Conservation (phyloP, 805 yeast genomes). For the Pichia kluyveri region DNA sequence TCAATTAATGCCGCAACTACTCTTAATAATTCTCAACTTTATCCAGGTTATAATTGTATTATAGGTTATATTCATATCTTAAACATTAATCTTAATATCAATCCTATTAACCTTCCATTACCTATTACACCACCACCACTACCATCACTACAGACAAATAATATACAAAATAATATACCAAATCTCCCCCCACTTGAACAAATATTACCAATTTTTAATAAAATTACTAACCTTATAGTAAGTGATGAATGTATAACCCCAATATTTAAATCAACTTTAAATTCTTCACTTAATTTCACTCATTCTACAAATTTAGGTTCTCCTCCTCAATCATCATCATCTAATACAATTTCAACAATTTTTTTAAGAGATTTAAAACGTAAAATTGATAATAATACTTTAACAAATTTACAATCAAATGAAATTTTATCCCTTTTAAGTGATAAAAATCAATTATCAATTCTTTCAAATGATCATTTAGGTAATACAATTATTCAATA, state of each 20-base stretch:
- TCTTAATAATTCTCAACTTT: conserved; percentile 74
- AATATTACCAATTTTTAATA: conserved; percentile 17
- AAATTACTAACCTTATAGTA: conserved; percentile 30
- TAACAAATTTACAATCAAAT: conserved; percentile 60
- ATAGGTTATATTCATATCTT: background rate
- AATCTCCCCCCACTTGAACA: background rate
- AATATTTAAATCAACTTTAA: background rate
- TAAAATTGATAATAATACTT: conserved; percentile 44
- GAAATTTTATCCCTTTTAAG: conserved; percentile 55
- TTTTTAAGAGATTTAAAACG: conserved; percentile 81
- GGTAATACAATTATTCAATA: conserved; percentile 96
- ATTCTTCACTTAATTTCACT: background rate
- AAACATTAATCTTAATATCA: background rate
- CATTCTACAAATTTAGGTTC: background rate
- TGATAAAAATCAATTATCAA: conserved; percentile 84
- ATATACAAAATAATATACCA: too few species aligned
- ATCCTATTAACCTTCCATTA: too few species aligned
- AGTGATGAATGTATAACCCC: background rate
- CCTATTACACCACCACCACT: too few species aligned
- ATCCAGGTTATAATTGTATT: conserved; percentile 61
- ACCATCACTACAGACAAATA: conserved; percentile 1
- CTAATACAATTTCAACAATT: conserved; percentile 57
- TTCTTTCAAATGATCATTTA: conserved; percentile 81
- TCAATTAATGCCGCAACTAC: conserved; percentile 75
- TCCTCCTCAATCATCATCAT: background rate